Evolutionary conservation across 768 basidiomycete genomes (phyloP).

Genomic region (Boletus fagicola): DNA sequence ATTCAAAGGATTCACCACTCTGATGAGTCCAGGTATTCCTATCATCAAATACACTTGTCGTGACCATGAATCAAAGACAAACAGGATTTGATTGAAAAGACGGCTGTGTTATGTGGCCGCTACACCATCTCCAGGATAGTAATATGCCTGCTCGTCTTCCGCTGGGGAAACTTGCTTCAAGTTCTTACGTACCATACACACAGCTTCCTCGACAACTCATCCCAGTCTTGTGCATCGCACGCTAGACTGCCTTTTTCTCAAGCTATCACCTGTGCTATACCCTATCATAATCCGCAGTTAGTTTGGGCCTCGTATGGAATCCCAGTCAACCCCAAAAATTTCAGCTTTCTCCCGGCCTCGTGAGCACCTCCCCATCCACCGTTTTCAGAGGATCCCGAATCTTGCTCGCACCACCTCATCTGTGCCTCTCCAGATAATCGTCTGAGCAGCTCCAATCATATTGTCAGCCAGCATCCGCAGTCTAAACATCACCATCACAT

Average conservation of each 20-base stretch:
- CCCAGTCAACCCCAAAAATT: too few relatives aligned
- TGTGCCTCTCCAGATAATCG: too few relatives aligned
- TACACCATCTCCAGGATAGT: constrained; percentile 30
- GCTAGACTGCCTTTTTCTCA: constrained; percentile 6
- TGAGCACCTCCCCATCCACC: too few relatives aligned
- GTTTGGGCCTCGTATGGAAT: too few relatives aligned
- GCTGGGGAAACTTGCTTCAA: constrained; percentile 22
- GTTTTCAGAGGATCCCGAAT: too few relatives aligned
- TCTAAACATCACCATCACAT: constrained; percentile 2
- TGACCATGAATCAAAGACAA: background rate
- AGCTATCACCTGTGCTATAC: too few relatives aligned
- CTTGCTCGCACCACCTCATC: too few relatives aligned
- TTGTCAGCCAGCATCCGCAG: too few relatives aligned
- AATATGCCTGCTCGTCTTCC: constrained; percentile 22
- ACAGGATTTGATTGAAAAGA: background rate
- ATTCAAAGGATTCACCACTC: background rate
- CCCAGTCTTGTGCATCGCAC: constrained; percentile 33
- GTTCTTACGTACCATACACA: constrained; percentile 25
- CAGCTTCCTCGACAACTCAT: constrained; percentile 29
- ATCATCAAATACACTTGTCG: background rate
- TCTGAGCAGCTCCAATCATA: too few relatives aligned
- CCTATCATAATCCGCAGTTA: too few relatives aligned
- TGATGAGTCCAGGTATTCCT: too few relatives aligned
- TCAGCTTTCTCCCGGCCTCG: too few relatives aligned
- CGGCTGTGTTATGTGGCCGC: background rate